A percentile compares a stretch with the other conserved stretches of the same genome.
These are phyloP conservation scores for Shiraia bambusicola DNA, from an alignment of 2,329 filamentous ascomycete species.

Conservation along the genomic window DNA sequence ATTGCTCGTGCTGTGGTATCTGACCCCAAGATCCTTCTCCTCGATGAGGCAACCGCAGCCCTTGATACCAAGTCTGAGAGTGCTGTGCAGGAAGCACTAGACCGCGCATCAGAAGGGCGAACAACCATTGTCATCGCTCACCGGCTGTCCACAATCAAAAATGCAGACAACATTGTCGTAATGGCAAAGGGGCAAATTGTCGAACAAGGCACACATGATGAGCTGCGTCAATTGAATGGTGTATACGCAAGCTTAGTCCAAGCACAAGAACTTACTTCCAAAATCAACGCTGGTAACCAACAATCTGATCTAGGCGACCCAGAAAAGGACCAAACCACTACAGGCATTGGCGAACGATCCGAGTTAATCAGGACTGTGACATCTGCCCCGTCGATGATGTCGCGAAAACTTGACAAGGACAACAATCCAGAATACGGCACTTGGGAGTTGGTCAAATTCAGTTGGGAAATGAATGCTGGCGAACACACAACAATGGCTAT, in stretches of 20 bases:
- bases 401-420: conserved; percentile 37
- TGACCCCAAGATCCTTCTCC: conserved; percentile 85
- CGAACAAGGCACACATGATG: conserved; percentile 86
- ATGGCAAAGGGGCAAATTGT: conserved; percentile 84
- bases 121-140: conserved; percentile 98
- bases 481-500: conserved; percentile 43
- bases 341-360: conserved; percentile 28
- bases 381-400: conserved; percentile 64
- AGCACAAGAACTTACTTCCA: conserved; percentile 65
- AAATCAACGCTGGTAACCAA: conserved; percentile 23
- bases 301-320: conserved; percentile 20
- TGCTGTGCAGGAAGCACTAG: conserved; percentile 88
- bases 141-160: conserved; percentile 88
- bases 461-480: conserved; percentile 34
- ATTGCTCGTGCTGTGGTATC: conserved; percentile 89
- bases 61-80: conserved; percentile 94
- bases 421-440: conserved; percentile 31
- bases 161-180: conserved; percentile 94
- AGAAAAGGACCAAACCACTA: conserved; percentile 19
- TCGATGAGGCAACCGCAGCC: conserved; percentile 93
- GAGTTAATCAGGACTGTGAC: conserved; percentile 31
- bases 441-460: conserved; percentile 48
- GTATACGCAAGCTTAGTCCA: conserved; percentile 85
- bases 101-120: conserved; percentile 78
- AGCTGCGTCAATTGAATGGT: conserved; percentile 67